Percentiles rank a stretch among this genome's conserved stretches.
These are phyloP conservation scores for Euphorbia peplus DNA, from an alignment of 345 rosid species.

Conservation along the genomic window DNA sequence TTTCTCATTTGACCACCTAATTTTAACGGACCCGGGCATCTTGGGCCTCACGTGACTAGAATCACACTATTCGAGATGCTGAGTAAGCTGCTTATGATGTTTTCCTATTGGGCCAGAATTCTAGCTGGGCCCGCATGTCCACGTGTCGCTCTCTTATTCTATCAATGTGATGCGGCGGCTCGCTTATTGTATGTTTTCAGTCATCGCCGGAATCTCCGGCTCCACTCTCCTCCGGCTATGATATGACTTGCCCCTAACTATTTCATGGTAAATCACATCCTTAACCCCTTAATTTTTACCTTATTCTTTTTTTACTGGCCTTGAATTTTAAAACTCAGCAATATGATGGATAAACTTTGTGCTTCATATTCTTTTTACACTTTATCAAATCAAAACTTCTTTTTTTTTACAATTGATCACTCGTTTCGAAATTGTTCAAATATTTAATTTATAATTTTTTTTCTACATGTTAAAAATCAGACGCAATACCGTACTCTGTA, in stretches of 20 bases:
- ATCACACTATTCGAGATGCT: conserved; percentile 4
- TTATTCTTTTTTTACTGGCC: too few species aligned
- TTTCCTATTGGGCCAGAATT: not conserved
- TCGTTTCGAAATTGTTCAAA: too few species aligned
- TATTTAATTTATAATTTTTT: too few species aligned
- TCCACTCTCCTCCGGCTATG: conserved; percentile 10
- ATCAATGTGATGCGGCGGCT: conserved; percentile 44
- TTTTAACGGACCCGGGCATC: conserved; percentile 57
- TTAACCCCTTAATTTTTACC: too few species aligned
- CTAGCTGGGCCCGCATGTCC: not conserved
- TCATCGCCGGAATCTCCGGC: conserved; percentile 24
- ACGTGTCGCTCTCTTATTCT: conserved; percentile 40
- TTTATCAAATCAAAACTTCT: too few species aligned
- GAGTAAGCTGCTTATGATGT: conserved; percentile 13
- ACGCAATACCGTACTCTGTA: too few species aligned
- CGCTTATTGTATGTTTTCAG: conserved; percentile 5
- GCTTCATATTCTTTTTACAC: too few species aligned
- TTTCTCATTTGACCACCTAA: conserved; percentile 27
- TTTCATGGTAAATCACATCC: too few species aligned
- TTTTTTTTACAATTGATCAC: too few species aligned
- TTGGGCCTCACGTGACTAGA: conserved; percentile 75
- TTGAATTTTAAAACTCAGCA: too few species aligned
- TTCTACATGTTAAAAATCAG: too few species aligned
- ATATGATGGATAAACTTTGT: too few species aligned
- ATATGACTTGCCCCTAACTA: not conserved